These are phyloP conservation scores for Apodospora peruviana DNA, from an alignment of 495 filamentous ascomycete genomes.

Conservation along the genomic window DNA sequence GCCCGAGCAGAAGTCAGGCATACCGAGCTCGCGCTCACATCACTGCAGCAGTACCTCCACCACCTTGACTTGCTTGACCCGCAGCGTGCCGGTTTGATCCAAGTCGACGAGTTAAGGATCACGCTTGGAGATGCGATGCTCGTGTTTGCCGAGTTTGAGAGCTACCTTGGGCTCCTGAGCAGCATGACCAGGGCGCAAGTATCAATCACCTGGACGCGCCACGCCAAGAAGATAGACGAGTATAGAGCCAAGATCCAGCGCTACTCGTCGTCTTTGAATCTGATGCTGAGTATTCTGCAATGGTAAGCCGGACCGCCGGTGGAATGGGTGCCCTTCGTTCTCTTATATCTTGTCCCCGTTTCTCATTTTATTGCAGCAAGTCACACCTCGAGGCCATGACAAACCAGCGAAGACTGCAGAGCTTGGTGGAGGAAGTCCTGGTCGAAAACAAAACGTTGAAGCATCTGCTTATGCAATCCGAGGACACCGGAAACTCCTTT, in stretches of 20 bases:
- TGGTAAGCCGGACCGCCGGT: no score
- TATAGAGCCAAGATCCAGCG: slow-evolving; percentile 7
- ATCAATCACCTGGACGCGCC: background rate
- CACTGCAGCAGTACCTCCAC: background rate
- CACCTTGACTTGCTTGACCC: background rate
- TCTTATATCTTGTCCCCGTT: no score
- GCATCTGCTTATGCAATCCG: background rate
- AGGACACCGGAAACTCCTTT: slow-evolving; percentile 5
- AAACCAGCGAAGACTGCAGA: slow-evolving; percentile 1
- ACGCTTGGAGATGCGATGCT: slow-evolving; percentile 6
- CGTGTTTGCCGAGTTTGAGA: slow-evolving; percentile 3
- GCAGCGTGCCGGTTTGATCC: background rate
- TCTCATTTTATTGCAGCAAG: background rate
- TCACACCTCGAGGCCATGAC: background rate
- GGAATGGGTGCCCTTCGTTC: no score
- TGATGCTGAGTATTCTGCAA: slow-evolving; percentile 12
- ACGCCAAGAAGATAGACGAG: slow-evolving; percentile 6
- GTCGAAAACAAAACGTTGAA: slow-evolving; percentile 3
- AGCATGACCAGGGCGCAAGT: background rate
- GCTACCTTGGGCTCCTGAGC: background rate
- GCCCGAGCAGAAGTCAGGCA: slow-evolving; percentile 1
- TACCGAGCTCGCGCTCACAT: slow-evolving; percentile 1
- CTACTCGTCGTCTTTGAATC: slow-evolving; percentile 5
- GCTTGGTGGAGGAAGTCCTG: slow-evolving; percentile 1
- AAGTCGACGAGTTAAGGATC: slow-evolving; percentile 8